Evolutionary conservation across 305 asterid genomes (phyloP), one percentile per base, ranked within the genome.

Genomic region (Petunia hybrid): DNA sequence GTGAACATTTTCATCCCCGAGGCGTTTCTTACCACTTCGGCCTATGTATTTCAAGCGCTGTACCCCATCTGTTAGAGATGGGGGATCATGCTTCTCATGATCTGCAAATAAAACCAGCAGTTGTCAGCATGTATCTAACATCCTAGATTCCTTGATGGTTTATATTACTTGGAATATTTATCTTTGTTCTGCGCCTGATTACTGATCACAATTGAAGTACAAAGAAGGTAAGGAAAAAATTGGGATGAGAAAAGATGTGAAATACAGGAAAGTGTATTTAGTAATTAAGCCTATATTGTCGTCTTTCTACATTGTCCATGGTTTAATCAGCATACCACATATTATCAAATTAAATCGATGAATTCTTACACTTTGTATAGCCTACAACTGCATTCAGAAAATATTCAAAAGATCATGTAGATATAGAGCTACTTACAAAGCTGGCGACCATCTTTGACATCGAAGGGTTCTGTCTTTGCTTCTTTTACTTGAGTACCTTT

Each of bases 391-490:
- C 31, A 22, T 22, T 22, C 31, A 22, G 31, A 22, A 22, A 22
- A 22, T 22, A 22, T 22, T 22, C 31, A 22, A 22, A 22, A 22
- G 31, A 42, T 55, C 36, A 13, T 10, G 39, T 5, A 41, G 70
- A 71, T 9, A 62, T 13, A 43, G 42, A 16, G 70, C 2, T 16
- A 14, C 89, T 87, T 83, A 91, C 97, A 90, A 85, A 84, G 81
- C 43, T 2, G 35, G 39, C 91, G 93, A 67, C 48, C 84, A 78
- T 87, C 84, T 78, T 82, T 86, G 75, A 91, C 86, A 0, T 22
- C 62, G 66, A 92, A 90, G 57, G 88, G 46, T 66, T 84, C 87
- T 1, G 95, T 90, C 83, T 51, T 89, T 55, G 91, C 97, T 80
- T 85, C 89, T 82, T 79, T 86, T 16, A 92, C 78, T 35, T n/a